These are phyloP conservation scores for Crassisporium funariophilum DNA, from an alignment of 768 basidiomycete genomes.

Conservation along the genomic window DNA sequence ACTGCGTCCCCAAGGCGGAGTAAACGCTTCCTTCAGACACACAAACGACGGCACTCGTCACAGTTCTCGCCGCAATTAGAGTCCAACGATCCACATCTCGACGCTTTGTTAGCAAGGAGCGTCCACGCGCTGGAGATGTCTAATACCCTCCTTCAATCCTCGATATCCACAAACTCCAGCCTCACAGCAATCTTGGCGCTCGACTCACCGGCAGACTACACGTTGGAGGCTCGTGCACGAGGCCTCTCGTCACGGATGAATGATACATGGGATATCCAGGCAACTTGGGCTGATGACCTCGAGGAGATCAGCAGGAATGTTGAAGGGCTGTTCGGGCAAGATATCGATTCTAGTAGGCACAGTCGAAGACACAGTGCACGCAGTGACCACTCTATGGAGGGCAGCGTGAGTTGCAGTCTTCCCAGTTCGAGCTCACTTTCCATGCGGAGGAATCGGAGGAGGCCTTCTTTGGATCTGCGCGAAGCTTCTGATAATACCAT, in stretches of 20 bases:
- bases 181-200: constrained; percentile 48
- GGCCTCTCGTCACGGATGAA: constrained; percentile 55
- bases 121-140: constrained; percentile 88
- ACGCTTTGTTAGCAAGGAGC: constrained; percentile 78
- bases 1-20: constrained; percentile 37
- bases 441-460: constrained; percentile 35
- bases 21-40: constrained; percentile 30
- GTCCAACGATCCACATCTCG: constrained; percentile 60
- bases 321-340: constrained; percentile 54
- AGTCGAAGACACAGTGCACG: constrained; percentile 9
- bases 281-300: constrained; percentile 68
- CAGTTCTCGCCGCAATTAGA: constrained; percentile 16
- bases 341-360: constrained; percentile 13
- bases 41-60: constrained; percentile 32
- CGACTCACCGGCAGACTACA: constrained; percentile 47
- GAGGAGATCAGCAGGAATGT: constrained; percentile 66
- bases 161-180: constrained; percentile 69
- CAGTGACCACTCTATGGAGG: constrained; percentile 11
- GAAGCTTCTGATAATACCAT: constrained; percentile 19
- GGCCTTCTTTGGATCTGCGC: constrained; percentile 49
- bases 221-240: constrained; percentile 50
- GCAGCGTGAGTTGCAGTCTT: constrained; percentile 27
- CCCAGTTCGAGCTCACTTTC: constrained; percentile 19
- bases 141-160: constrained; percentile 74
- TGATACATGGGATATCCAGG: constrained; percentile 44